A percentile compares a stretch with the other conserved stretches of the same genome.
Evolutionary conservation across 2,329 filamentous ascomycete species (phyloP).

Genomic region (Calonectria montana): DNA sequence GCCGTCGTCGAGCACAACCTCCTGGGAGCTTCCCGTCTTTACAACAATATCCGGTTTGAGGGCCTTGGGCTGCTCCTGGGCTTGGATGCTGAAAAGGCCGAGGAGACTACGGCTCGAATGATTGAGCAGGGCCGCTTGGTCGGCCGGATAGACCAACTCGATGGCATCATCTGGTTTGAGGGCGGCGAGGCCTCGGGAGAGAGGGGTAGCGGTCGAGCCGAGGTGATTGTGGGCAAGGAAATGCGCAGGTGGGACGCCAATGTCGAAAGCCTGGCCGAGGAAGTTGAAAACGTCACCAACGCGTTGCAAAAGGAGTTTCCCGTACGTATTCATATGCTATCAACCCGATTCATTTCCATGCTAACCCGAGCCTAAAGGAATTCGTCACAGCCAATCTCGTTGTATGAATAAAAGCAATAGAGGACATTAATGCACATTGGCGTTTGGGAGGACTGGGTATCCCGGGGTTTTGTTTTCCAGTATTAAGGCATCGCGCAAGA

Average conservation of each 20-base stretch:
- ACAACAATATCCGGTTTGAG: constrained; percentile 81
- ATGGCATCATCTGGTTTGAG: constrained; percentile 88
- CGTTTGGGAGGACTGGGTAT: constrained; percentile 34
- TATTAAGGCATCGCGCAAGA: constrained; percentile 28
- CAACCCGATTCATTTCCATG: not conserved
- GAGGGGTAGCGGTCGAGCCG: constrained; percentile 74
- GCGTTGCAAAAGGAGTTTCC: constrained; percentile 85
- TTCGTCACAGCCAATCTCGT: constrained; percentile 68
- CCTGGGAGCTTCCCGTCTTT: constrained; percentile 83
- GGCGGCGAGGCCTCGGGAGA: constrained; percentile 75
- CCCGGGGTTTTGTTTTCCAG: constrained; percentile 27
- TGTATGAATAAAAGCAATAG: constrained; percentile 39
- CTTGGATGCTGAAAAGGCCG: constrained; percentile 82
- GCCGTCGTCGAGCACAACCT: constrained; percentile 97
- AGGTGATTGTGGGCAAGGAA: constrained; percentile 73
- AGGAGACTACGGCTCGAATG: constrained; percentile 94
- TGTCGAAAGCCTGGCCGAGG: constrained; percentile 86
- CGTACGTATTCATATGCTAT: constrained; percentile 49
- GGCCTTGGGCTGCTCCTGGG: constrained; percentile 82
- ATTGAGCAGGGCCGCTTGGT: constrained; percentile 91
- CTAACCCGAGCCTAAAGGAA: constrained; percentile 52
- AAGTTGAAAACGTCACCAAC: constrained; percentile 88
- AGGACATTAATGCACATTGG: constrained; percentile 35
- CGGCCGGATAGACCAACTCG: constrained; percentile 94
- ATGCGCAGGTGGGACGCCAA: constrained; percentile 90